Base-by-base conservation (phyloP, 2,329 filamentous ascomycete species). In the Colletotrichum sp. region DNA sequence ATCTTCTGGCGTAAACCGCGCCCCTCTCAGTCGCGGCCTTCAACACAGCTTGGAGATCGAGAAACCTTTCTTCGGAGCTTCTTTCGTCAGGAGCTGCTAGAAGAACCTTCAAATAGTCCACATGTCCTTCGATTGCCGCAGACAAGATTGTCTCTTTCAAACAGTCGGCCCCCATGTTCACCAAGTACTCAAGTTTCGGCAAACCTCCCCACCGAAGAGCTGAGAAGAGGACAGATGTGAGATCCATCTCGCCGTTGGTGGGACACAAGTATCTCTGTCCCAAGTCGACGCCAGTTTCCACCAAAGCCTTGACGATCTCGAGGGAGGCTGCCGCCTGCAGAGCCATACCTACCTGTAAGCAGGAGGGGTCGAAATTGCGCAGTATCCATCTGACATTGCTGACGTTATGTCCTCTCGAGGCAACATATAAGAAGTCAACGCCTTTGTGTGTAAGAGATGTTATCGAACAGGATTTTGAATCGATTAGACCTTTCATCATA, bases 371-470 rank as follows among this genome's bases (percentile, higher is more conserved):
- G 10, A 38, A 67, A 21, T 63, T 52, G 4, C 12, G 30, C n/a
- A 73, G 4, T 18, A 73, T 2, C 71, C 71, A 73, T 30, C 18
- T 43, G 24, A 73, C 48, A 5, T 21, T 21, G 9, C 18, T 6
- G 7, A 24, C 3, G 0, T 52, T 24, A 2, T 8, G 2, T 6
- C 8, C 10, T 9, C 6, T 5, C 3, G 71, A 30, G 12, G 71
- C 64, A 3, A 10, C 3, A 0, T 43, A 48, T 10, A 68, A 16
- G 12, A 18, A 38, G 57, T 67, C 64, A 0, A 73, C 4, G 8
- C 28, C 71, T 15, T 9, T 12, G 3, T 43, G 0, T 15, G 67
- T 57, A 4, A 28, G 26, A 8, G 52, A 66, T 8, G 32, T 58
- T 32, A 68, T 2, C 8, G 12, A 8, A 6, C 18, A 38, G 21